Conservation (phyloP, 2,329 filamentous ascomycete species). For the Aspergillus floridensis region DNA sequence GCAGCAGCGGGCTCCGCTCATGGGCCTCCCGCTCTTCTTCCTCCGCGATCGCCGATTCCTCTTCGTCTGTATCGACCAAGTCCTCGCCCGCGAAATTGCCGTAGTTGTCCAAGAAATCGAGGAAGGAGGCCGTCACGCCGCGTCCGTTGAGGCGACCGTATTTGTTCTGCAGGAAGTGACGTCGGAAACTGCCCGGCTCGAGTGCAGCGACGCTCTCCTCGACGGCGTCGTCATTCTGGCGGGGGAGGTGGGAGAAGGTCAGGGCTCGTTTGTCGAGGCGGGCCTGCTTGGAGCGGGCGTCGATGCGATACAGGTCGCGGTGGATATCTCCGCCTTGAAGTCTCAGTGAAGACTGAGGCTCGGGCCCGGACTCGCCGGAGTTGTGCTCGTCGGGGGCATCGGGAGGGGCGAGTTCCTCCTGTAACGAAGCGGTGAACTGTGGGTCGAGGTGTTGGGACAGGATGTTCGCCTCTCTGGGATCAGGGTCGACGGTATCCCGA, state of each 20-base stretch:
- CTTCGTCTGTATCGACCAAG: conserved; percentile 57
- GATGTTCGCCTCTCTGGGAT: conserved; percentile 18
- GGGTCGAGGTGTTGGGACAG: conserved; percentile 22
- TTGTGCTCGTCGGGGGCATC: conserved; percentile 2
- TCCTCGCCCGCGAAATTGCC: conserved; percentile 76
- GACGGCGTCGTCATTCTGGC: conserved; percentile 22
- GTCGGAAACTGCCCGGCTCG: conserved; percentile 54
- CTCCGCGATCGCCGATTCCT: conserved; percentile 43
- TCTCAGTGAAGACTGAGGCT: conserved; percentile 63
- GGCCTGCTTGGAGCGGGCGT: conserved; percentile 50
- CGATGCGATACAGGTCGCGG: conserved; percentile 72
- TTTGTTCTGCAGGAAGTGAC: conserved; percentile 48
- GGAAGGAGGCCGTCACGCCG: conserved; percentile 48
- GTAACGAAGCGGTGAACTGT: conserved; percentile 22
- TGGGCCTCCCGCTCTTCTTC: conserved; percentile 51
- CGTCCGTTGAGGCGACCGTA: conserved; percentile 23
- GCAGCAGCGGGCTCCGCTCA: conserved; percentile 63
- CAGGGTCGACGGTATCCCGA: conserved; percentile 1
- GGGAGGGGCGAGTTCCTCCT: conserved; percentile 11
- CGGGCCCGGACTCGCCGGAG: conserved; percentile 12
- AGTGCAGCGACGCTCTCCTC: conserved; percentile 45
- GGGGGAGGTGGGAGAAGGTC: conserved; percentile 61
- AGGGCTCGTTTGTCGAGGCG: conserved; percentile 57
- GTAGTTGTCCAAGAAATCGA: conserved; percentile 73
- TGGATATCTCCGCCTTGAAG: conserved; percentile 77